Evolutionary conservation across 1,139 yeast genomes (phyloP).

Genomic region (Saccharomyces hybrid): DNA sequence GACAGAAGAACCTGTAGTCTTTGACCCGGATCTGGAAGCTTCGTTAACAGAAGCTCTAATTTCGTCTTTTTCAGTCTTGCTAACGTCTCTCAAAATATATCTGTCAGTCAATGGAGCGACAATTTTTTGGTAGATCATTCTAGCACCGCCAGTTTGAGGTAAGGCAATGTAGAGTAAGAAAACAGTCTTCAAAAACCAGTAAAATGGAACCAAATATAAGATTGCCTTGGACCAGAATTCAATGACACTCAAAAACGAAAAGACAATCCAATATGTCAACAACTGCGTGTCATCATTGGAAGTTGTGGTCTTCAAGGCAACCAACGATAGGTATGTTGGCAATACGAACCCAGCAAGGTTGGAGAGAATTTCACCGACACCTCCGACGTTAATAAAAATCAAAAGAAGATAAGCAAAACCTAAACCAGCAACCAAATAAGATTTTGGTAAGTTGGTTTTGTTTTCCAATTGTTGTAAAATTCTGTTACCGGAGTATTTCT

Average conservation of each 20-base stretch:
- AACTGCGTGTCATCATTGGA: constrained; percentile 75
- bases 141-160: constrained; percentile 84
- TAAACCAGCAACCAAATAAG: constrained; percentile 68
- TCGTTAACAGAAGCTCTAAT: constrained; percentile 44
- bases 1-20: constrained; percentile 23
- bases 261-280: constrained; percentile 94
- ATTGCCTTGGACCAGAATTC: constrained; percentile 96
- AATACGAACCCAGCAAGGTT: constrained; percentile 85
- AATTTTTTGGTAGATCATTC: constrained; percentile 51
- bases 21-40: constrained; percentile 35
- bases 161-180: constrained; percentile 82
- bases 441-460: constrained; percentile 72
- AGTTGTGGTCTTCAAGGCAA: constrained; percentile 67
- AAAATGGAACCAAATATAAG: constrained; percentile 90
- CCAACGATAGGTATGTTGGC: constrained; percentile 83
- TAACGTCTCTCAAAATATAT: constrained; percentile 24
- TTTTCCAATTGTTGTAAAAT: constrained; percentile 51
- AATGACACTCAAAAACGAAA: constrained; percentile 78
- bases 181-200: constrained; percentile 86
- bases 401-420: constrained; percentile 61
- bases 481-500: constrained; percentile 39
- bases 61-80: constrained; percentile 23
- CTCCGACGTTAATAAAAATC: constrained; percentile 84
- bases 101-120: constrained; percentile 69
- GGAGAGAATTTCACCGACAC: constrained; percentile 85